Evolutionary conservation across 73 alveolate genomes (phyloP), one percentile per base, ranked within the genome.

Genomic region (Tetrahymena borealis): DNA sequence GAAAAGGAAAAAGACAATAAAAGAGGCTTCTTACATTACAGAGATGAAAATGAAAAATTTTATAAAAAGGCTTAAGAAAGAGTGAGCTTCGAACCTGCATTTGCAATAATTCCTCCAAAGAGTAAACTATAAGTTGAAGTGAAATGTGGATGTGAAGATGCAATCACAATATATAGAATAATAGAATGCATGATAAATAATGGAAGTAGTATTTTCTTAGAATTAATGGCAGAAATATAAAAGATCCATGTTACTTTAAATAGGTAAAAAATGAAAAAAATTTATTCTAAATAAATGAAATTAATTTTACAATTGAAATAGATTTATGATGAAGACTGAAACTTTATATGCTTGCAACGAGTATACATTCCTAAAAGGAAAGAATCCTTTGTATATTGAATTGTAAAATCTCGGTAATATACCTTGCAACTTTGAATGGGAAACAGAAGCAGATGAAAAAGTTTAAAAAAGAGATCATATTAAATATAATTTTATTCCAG

Each of bases 371-470:
- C 37, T 60, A 20, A 60, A 60, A 60, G 85, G 85, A 2, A 60
- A 60, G 85, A 60, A 32, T 18, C 85, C 85, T 1, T 2, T 20
- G 31, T 60, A 60, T 18, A 60, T 60, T 24, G 85, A 60, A 28
- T 7, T 60, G 85, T 94, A 94, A 78, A 96, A 96, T 77, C 94
- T 93, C 42, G 98, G 98, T 13, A 96, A 96, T 41, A 31, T 96
- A 38, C 96, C 97, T 60, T 96, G 98, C 13, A 90, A 91, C 90
- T 96, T 96, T 94, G 94, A 95, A 78, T 96, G 98, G 98, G 96
- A 91, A 60, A 96, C 93, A 78, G 91, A 60, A 28, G 85, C 85
- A 3, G 28, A 60, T 60, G 85, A 60, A 0, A 24, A 60, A 6
- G 85, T 91, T 35, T 40, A 90, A 39, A 93, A 78, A 32, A 91